Percentiles rank a stretch among this genome's conserved stretches.
These are phyloP conservation scores for Acanthamoeba culbertsoni DNA, from an alignment of 208 protist species.

Conservation along the genomic window DNA sequence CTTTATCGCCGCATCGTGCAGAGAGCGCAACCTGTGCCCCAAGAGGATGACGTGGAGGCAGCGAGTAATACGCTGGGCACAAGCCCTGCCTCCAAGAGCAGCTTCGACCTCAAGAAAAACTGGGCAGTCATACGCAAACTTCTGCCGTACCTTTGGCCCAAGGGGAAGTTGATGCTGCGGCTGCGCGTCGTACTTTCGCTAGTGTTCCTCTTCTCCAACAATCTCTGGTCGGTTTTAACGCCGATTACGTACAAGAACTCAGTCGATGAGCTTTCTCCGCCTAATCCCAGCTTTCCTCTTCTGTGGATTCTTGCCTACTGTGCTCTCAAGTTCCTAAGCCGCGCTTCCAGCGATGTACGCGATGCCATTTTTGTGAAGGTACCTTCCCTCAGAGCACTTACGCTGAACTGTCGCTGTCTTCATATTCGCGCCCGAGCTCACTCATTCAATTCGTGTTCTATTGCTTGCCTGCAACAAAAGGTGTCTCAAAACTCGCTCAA, in stretches of 20 bases:
- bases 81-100: background rate
- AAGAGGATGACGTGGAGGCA: background rate
- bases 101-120: background rate
- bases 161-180: conserved; percentile 42
- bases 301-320: conserved; percentile 30
- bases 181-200: conserved; percentile 64
- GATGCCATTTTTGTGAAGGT: conserved; percentile 78
- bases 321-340: background rate
- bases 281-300: conserved; percentile 58
- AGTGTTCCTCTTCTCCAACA: conserved; percentile 56
- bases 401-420: too few relatives aligned
- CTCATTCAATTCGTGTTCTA: background rate
- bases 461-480: background rate
- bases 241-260: background rate
- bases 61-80: conserved; percentile 5
- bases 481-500: conserved; percentile 42
- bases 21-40: background rate
- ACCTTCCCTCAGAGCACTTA: conserved; percentile 57
- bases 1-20: background rate
- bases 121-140: background rate
- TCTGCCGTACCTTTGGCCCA: conserved; percentile 70
- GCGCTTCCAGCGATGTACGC: conserved; percentile 77
- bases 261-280: background rate
- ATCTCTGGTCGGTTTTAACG: conserved; percentile 60
- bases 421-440: background rate